A percentile compares a stretch with the other conserved stretches of the same genome.
phyloP scores from a whole-genome alignment of 1,284 basidiomycete genomes.

The Apiotrichum porosum region DNA sequence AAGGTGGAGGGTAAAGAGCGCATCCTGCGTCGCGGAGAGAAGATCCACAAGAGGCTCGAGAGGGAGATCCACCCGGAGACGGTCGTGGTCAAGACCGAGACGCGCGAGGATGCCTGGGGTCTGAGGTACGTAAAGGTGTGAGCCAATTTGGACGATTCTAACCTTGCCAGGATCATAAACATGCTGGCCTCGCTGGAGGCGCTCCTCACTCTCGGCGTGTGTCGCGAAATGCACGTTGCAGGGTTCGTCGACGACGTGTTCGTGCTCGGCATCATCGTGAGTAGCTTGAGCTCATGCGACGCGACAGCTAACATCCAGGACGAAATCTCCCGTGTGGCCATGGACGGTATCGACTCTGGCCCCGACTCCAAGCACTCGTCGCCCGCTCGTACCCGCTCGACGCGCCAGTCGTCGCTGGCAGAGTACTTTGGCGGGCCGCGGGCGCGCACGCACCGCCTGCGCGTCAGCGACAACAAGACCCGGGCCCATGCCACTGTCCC shows the following conservation, averaged over 20 bases:
- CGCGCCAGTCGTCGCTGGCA: constrained; percentile 10
- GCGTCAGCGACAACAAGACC: constrained; percentile 72
- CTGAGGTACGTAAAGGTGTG: constrained; percentile 53
- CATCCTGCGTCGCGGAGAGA: constrained; percentile 57
- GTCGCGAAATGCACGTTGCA: constrained; percentile 68
- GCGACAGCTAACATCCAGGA: constrained; percentile 49
- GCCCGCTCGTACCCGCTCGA: too few relatives aligned
- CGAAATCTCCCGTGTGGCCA: constrained; percentile 50
- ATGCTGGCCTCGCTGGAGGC: constrained; percentile 58
- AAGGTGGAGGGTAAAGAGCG: constrained; percentile 61
- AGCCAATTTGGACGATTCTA: constrained; percentile 1
- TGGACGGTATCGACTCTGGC: too few relatives aligned
- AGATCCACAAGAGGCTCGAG: constrained; percentile 77
- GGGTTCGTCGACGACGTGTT: constrained; percentile 59
- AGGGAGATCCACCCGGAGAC: constrained; percentile 63
- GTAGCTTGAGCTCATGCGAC: constrained; percentile 14
- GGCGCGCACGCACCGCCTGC: constrained; percentile 47
- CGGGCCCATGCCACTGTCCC: constrained; percentile 58
- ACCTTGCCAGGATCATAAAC: constrained; percentile 57
- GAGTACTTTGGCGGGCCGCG: constrained; percentile 19
- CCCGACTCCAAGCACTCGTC: too few relatives aligned
- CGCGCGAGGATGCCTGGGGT: constrained; percentile 67
- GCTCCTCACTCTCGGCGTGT: constrained; percentile 53
- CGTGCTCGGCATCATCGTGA: constrained; percentile 63
- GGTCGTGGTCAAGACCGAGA: constrained; percentile 53